A percentile compares a stretch with the other conserved stretches of the same genome.
Conservation (phyloP, 2,329 filamentous ascomycete species). For the Fusarium incarnatum region DNA sequence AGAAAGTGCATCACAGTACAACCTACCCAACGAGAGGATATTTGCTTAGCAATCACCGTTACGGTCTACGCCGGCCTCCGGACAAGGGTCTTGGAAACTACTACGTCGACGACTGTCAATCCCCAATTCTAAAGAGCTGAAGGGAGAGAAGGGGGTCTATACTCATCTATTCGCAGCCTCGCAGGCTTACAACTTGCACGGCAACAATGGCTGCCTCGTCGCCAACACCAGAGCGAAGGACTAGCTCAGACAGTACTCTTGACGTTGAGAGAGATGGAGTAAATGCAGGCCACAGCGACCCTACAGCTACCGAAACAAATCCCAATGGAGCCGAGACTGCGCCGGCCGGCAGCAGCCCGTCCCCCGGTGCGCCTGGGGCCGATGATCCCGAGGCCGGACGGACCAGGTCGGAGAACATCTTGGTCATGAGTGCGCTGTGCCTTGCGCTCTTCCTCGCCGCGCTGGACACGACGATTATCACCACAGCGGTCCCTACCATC, state of each 20-base stretch:
- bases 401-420: conserved; percentile 53
- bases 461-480: conserved; percentile 71
- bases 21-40: background rate
- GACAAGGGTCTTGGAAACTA: conserved; percentile 17
- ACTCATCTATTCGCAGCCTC: background rate
- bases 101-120: conserved; percentile 26
- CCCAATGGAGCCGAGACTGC: conserved; percentile 21
- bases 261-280: conserved; percentile 44
- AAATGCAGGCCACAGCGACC: background rate
- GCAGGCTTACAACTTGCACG: conserved; percentile 2
- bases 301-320: conserved; percentile 14
- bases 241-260: conserved; percentile 48
- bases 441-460: conserved; percentile 64
- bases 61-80: conserved; percentile 38
- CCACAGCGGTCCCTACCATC: conserved; percentile 75
- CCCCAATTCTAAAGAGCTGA: background rate
- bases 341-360: conserved; percentile 17
- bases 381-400: conserved; percentile 52
- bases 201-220: conserved; percentile 30
- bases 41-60: conserved; percentile 35
- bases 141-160: background rate
- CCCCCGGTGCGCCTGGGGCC: conserved; percentile 18
- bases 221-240: conserved; percentile 33
- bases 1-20: background rate
- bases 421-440: conserved; percentile 57